Percentiles rank a stretch among this genome's conserved stretches.
Conservation (phyloP, 1,284 basidiomycete genomes). For the Marasmius fiardii region DNA sequence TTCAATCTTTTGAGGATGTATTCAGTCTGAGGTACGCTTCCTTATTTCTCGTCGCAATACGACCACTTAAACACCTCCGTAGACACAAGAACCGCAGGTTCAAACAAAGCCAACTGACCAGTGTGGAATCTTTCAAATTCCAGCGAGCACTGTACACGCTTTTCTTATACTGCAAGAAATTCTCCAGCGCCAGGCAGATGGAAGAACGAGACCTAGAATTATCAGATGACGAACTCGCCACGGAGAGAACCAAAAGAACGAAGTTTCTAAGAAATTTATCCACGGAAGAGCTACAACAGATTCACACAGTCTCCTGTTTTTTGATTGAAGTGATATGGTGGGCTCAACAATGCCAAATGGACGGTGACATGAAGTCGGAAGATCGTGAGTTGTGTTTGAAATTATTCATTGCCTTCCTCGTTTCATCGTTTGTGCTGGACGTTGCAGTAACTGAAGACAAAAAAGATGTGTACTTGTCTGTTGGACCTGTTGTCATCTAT, state of each 20-base stretch:
- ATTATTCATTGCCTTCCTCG: neutral
- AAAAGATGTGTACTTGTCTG: neutral
- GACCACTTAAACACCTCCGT: neutral
- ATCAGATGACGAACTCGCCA: slow-evolving; percentile 15
- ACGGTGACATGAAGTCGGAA: neutral
- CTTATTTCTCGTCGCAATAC: neutral
- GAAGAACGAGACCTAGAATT: slow-evolving; percentile 4
- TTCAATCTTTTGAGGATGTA: slow-evolving; percentile 27
- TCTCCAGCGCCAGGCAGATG: slow-evolving; percentile 9
- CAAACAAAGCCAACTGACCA: slow-evolving; percentile 23
- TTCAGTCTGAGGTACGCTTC: slow-evolving; percentile 29
- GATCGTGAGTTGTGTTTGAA: slow-evolving; percentile 6
- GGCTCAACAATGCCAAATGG: slow-evolving; percentile 4
- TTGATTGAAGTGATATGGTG: slow-evolving; percentile 20
- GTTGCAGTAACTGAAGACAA: neutral
- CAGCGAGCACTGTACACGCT: slow-evolving; percentile 28
- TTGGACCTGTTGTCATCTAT: neutral
- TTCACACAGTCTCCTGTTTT: slow-evolving; percentile 24
- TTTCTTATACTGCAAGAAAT: slow-evolving; percentile 23
- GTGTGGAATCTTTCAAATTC: slow-evolving; percentile 29
- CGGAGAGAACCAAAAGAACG: slow-evolving; percentile 13
- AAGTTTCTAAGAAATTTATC: slow-evolving; percentile 20
- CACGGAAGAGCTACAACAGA: slow-evolving; percentile 24
- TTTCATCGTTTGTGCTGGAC: neutral
- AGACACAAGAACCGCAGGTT: slow-evolving; percentile 30